Evolutionary conservation across 768 basidiomycete species (phyloP).

Genomic region (Pleurotus salmoneostramineus): DNA sequence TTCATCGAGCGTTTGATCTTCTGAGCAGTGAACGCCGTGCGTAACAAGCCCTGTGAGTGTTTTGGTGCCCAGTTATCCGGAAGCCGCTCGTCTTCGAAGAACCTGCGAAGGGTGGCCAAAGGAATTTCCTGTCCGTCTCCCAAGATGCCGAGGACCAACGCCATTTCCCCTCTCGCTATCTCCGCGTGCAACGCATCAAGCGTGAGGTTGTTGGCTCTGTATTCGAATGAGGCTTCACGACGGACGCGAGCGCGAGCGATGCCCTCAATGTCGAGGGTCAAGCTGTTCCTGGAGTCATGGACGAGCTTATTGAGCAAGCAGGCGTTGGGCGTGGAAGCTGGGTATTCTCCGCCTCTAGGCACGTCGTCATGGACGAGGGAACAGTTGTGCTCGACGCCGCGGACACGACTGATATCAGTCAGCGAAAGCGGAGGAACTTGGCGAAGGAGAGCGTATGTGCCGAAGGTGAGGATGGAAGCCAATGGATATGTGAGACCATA

Average conservation of each 20-base stretch:
- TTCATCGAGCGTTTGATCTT: not conserved
- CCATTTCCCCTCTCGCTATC: constrained; percentile 40
- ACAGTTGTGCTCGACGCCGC: constrained; percentile 32
- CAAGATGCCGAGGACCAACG: constrained; percentile 32
- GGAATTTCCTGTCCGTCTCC: constrained; percentile 18
- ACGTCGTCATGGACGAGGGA: constrained; percentile 30
- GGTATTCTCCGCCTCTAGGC: constrained; percentile 23
- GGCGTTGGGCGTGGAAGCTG: constrained; percentile 16
- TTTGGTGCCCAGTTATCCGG: constrained; percentile 25
- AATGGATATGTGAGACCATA: constrained; percentile 24
- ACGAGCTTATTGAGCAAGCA: constrained; percentile 13
- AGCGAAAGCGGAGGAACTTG: constrained; percentile 13
- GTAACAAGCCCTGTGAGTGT: constrained; percentile 4
- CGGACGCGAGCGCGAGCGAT: constrained; percentile 30
- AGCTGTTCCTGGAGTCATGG: constrained; percentile 11
- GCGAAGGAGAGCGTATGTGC: constrained; percentile 21
- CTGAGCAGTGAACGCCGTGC: not conserved
- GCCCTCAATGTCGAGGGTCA: constrained; percentile 13
- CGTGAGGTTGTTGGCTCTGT: constrained; percentile 5
- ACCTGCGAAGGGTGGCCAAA: constrained; percentile 21
- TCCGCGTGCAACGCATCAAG: constrained; percentile 34
- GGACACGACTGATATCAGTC: constrained; percentile 27
- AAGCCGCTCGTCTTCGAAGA: constrained; percentile 30
- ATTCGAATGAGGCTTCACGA: constrained; percentile 21
- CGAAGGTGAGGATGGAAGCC: constrained; percentile 22